These are phyloP conservation scores for Aspergillus clavatus DNA, from an alignment of 2,329 filamentous ascomycete species.

Conservation along the genomic window DNA sequence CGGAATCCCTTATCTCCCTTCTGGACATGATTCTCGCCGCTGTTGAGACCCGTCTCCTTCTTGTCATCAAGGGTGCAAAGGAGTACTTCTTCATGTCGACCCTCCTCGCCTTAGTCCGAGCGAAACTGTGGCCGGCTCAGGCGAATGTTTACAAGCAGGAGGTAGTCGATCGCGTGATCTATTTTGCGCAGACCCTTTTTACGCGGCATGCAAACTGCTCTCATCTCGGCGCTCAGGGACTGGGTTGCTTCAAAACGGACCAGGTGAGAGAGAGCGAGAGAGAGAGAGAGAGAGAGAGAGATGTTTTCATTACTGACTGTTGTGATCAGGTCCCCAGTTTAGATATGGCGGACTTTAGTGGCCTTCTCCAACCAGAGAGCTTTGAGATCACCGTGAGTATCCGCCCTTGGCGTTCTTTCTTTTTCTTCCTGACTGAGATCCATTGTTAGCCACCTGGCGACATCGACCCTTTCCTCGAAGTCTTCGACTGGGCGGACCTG, in stretches of 20 bases:
- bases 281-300: too few species aligned
- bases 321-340: constrained; percentile 22
- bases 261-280: constrained; percentile 26
- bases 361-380: constrained; percentile 18
- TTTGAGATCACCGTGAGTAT: constrained; percentile 24
- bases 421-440: neutral
- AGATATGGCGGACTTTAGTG: constrained; percentile 19
- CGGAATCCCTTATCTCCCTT: constrained; percentile 31
- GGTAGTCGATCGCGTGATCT: constrained; percentile 33
- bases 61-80: constrained; percentile 36
- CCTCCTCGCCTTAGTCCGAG: constrained; percentile 31
- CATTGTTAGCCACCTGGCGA: constrained; percentile 21
- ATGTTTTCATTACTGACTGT: too few species aligned
- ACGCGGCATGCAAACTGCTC: constrained; percentile 30
- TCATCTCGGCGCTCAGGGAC: constrained; percentile 25
- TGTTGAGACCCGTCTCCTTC: constrained; percentile 28
- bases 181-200: constrained; percentile 34
- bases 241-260: constrained; percentile 30
- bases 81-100: constrained; percentile 39
- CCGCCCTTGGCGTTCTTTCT: neutral
- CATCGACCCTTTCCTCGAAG: constrained; percentile 32
- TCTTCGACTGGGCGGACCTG: constrained; percentile 33
- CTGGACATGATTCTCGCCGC: constrained; percentile 27
- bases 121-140: constrained; percentile 31
- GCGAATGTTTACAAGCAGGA: constrained; percentile 32